phyloP scores from a whole-genome alignment of 2,329 filamentous ascomycete genomes.

The Calonectria honghensis region DNA sequence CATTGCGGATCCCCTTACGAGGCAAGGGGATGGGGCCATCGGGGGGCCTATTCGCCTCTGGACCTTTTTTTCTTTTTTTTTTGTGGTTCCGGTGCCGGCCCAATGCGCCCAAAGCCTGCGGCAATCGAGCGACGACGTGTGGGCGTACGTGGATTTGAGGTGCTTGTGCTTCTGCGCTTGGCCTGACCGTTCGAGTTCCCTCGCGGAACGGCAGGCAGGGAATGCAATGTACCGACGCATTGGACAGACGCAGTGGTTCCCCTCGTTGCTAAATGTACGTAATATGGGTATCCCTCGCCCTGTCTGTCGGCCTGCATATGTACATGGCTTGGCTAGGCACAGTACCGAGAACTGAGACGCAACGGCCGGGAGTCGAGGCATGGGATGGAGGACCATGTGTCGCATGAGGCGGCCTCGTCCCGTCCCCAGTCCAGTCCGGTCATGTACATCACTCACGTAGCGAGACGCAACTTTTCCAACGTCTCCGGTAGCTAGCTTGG shows the following conservation, averaged over 20 bases:
- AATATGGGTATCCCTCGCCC: slow-evolving; percentile 19
- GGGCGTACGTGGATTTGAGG: slow-evolving; percentile 3
- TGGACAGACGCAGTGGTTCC: slow-evolving; percentile 29
- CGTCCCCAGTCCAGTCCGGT: slow-evolving; percentile 23
- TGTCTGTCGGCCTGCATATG: slow-evolving; percentile 24
- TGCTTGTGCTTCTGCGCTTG: neutral
- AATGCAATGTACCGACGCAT: slow-evolving; percentile 36
- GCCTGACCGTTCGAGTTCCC: slow-evolving; percentile 25
- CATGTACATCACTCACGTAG: slow-evolving; percentile 31
- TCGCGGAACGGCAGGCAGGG: slow-evolving; percentile 18
- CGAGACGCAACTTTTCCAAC: slow-evolving; percentile 12
- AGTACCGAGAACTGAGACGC: slow-evolving; percentile 38
- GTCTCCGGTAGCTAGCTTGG: slow-evolving; percentile 6
- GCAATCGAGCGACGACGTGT: slow-evolving; percentile 24
- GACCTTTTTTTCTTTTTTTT: slow-evolving; percentile 34
- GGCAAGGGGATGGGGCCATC: slow-evolving; percentile 13
- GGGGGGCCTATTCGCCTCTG: slow-evolving; percentile 20
- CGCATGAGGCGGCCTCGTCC: slow-evolving; percentile 29
- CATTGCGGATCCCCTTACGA: slow-evolving; percentile 45
- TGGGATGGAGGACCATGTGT: slow-evolving; percentile 17
- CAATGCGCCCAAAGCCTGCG: slow-evolving; percentile 27
- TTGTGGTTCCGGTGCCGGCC: slow-evolving; percentile 26
- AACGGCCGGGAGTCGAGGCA: slow-evolving; percentile 32
- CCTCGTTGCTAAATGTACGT: slow-evolving; percentile 3
- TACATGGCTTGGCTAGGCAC: slow-evolving; percentile 12